Conservation (phyloP, 371 early-diverging fungal species). For the Zychaea mexicana region DNA sequence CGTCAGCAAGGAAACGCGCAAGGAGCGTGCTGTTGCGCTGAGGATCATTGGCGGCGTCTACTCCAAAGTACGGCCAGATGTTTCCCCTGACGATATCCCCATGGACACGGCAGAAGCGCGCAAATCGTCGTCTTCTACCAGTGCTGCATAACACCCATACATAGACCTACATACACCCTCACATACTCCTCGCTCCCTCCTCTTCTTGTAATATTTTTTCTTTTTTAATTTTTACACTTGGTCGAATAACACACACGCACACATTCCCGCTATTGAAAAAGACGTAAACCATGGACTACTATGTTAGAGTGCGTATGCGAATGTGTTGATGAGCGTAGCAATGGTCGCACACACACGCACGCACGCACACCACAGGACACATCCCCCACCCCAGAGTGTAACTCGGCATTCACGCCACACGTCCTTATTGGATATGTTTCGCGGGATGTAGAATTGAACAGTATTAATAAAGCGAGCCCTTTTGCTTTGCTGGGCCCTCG, state of each 20-base stretch:
- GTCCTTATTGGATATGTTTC: constrained; percentile 30
- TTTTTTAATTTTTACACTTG: too few relatives aligned
- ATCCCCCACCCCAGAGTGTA: background rate
- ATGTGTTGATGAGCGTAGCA: too few relatives aligned
- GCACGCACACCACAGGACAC: background rate
- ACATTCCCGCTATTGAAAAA: too few relatives aligned
- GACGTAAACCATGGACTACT: too few relatives aligned
- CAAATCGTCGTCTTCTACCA: constrained; percentile 7
- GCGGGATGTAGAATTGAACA: constrained; percentile 15
- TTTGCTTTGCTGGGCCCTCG: too few relatives aligned
- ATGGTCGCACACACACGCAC: too few relatives aligned
- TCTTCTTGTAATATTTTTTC: background rate
- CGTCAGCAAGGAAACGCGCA: constrained; percentile 49
- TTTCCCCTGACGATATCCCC: constrained; percentile 39
- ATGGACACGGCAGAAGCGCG: constrained; percentile 26
- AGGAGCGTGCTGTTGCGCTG: constrained; percentile 71
- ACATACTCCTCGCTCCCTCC: background rate
- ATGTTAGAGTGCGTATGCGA: too few relatives aligned
- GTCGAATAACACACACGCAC: background rate
- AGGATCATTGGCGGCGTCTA: constrained; percentile 76
- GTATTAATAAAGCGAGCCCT: background rate
- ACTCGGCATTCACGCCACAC: constrained; percentile 4
- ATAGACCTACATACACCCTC: too few relatives aligned
- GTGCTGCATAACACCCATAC: background rate
- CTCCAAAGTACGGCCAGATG: constrained; percentile 56